Conservation (phyloP, 2,329 filamentous ascomycete species). For the Fonsecaea nubica region DNA sequence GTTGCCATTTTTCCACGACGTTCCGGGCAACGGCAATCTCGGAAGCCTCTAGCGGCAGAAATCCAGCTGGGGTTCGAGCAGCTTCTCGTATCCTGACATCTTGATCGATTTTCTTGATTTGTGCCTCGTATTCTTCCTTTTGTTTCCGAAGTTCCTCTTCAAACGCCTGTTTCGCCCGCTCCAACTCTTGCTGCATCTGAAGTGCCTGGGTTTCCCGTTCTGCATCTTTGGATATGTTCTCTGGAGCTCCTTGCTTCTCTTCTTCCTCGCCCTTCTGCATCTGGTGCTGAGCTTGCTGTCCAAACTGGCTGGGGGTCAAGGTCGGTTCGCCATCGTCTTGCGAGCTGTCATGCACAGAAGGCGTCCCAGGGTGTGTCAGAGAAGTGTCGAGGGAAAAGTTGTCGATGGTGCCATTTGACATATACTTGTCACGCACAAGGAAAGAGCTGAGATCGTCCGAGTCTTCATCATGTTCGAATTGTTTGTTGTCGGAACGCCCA, state of each 20-base stretch:
- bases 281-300: conserved; percentile 82
- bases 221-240: conserved; percentile 72
- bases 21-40: conserved; percentile 74
- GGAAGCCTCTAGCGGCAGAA: conserved; percentile 66
- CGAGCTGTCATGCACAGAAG: conserved; percentile 69
- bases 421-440: conserved; percentile 88
- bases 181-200: conserved; percentile 82
- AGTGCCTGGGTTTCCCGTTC: conserved; percentile 76
- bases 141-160: conserved; percentile 83
- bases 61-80: conserved; percentile 48
- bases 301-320: conserved; percentile 76
- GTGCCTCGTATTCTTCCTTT: conserved; percentile 81
- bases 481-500: conserved; percentile 62
- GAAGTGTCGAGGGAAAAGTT: conserved; percentile 95
- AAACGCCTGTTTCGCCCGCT: conserved; percentile 83
- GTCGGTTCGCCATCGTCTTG: conserved; percentile 54
- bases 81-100: conserved; percentile 60
- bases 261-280: conserved; percentile 79
- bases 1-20: conserved; percentile 76
- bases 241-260: conserved; percentile 75
- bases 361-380: conserved; percentile 92
- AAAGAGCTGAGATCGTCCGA: conserved; percentile 88
- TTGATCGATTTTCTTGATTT: conserved; percentile 74
- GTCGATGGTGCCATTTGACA: conserved; percentile 92
- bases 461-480: conserved; percentile 74